phyloP scores from a whole-genome alignment of 192 early-diverging fungal species.

The Coemansia sp. region DNA sequence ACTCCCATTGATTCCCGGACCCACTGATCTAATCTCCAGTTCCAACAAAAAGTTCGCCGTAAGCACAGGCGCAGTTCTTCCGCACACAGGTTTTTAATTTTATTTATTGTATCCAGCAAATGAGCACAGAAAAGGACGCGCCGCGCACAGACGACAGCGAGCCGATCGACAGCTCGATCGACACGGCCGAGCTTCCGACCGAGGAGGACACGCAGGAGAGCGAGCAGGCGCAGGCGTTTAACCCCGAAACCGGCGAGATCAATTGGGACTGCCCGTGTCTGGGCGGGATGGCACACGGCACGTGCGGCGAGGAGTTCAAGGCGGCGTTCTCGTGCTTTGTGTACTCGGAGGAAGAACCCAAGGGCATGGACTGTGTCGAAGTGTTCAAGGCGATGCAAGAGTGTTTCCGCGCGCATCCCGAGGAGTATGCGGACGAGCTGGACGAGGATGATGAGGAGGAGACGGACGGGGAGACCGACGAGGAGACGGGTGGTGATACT shows the following conservation, averaged over 20 bases:
- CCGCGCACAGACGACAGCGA: not conserved
- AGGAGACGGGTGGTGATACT: no score
- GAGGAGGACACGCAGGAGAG: slow-evolving; percentile 3
- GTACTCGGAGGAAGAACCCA: slow-evolving; percentile 86
- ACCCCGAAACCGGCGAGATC: slow-evolving; percentile 83
- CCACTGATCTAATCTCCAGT: no score
- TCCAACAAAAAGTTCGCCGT: no score
- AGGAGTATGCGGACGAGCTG: slow-evolving; percentile 78
- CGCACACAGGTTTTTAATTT: no score
- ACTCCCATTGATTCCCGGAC: no score
- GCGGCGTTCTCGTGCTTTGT: slow-evolving; percentile 97
- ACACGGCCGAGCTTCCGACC: slow-evolving; percentile 28
- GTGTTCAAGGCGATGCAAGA: slow-evolving; percentile 92
- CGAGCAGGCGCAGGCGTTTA: slow-evolving; percentile 58
- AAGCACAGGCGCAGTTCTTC: no score
- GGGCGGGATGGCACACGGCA: slow-evolving; percentile 89
- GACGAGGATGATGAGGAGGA: slow-evolving; percentile 56
- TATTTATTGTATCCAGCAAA: not conserved
- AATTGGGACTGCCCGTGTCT: slow-evolving; percentile 98
- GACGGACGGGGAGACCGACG: slow-evolving; percentile 4
- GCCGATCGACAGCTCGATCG: slow-evolving; percentile 12
- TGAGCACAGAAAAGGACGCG: slow-evolving; percentile 4
- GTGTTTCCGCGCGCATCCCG: slow-evolving; percentile 87
- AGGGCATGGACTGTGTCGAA: slow-evolving; percentile 95
- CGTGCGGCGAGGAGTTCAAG: slow-evolving; percentile 97